phyloP scores from a whole-genome alignment of 140 eudicot species.

The Bidens hawaiensis region DNA sequence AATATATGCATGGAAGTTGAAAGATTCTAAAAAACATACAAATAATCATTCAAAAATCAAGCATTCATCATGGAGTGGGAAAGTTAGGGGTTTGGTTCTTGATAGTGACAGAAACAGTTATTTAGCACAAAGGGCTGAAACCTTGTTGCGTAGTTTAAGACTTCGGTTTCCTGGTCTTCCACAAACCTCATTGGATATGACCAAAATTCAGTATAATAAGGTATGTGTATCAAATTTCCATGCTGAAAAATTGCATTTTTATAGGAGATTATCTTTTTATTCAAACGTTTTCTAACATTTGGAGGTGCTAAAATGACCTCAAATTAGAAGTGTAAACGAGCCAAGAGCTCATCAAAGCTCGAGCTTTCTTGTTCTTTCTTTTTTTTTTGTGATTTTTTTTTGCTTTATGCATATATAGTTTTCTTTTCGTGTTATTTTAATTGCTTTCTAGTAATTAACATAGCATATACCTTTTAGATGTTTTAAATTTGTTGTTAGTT shows the following conservation, averaged over 20 bases:
- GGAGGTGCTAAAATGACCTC: neutral
- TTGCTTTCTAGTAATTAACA: no score
- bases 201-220: conserved; percentile 78
- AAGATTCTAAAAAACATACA: conserved; percentile 34
- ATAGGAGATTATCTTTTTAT: neutral
- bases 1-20: conserved; percentile 57
- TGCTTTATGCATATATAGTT: no score
- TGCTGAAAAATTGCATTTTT: neutral
- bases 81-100: conserved; percentile 44
- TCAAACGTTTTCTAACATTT: neutral
- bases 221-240: conserved; percentile 16
- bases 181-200: conserved; percentile 75
- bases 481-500: no score
- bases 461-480: no score
- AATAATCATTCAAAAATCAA: conserved; percentile 35
- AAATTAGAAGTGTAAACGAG: no score
- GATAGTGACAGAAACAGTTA: conserved; percentile 40
- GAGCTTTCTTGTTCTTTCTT: no score
- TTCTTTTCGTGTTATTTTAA: no score
- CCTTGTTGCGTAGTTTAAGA: conserved; percentile 48
- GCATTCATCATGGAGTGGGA: conserved; percentile 60
- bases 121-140: conserved; percentile 58
- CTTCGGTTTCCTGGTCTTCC: conserved; percentile 76
- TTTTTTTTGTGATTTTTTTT: no score
- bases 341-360: no score